Evolutionary conservation across 352 stramenopile genomes (phyloP), one percentile per base, ranked within the genome.

Genomic region (Phytophthora uliginosa): DNA sequence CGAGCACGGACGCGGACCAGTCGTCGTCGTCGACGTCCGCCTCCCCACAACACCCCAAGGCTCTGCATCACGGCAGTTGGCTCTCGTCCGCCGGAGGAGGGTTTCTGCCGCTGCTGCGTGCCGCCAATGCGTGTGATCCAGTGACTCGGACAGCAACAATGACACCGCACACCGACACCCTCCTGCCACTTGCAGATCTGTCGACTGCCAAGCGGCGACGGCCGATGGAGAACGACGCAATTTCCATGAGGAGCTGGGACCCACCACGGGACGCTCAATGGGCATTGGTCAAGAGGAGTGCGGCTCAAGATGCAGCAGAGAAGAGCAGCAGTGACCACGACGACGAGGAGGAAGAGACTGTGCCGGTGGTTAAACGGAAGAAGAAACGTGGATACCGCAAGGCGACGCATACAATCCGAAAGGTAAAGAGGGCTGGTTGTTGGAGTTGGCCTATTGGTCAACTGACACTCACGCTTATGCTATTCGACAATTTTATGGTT

Each of bases 331-430:
- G 34, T 56, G 54, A 66, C 0, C 31, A 64, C n/a, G 56, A 47
- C 10, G 42, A 15, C 13, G 54, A 54, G 15, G 53, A 60, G n/a
- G 69, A 72, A 5, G 62, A 71, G 34, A 34, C 40, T 12, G 24
- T 26, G 18, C 17, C 47, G 2, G 52, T 65, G 28, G 58, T 64
- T 4, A 74, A 69, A 42, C 48, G 42, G 12, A 76, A 51, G 52
- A 78, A 73, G 58, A 71, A 71, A 42, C 68, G 71, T 2, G 55
- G 61, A 5, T 71, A 79, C 5, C 75, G 75, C 22, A 82, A 82
- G 51, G 75, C 71, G 15, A 79, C 75, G 36, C 75, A 82, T 31
- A 74, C 75, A 6, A 71, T 82, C 31, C 67, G 75, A 26, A 82
- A 82, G 66, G 74, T 82, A 40, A 54, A 65, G 47, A 31, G 47